Base-by-base conservation (phyloP, 805 yeast genomes). In the Candida railenensis region DNA sequence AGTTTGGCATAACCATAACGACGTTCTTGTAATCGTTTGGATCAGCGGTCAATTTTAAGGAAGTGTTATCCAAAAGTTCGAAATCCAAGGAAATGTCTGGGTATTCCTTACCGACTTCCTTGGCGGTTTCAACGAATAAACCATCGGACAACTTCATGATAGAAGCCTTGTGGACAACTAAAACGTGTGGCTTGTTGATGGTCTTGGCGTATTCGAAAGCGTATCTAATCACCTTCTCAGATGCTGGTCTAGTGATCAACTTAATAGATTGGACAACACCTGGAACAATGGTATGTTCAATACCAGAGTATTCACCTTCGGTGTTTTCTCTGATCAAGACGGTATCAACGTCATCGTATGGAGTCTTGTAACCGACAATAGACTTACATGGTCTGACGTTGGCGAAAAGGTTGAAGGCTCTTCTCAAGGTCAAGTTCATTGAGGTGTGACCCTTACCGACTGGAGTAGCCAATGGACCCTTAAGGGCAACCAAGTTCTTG, bases 141-240 rank as follows among this genome's bases (percentile, higher is more conserved):
- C 99, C 99, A 73, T 94, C 99, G 43, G 97, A 89, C 63, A 89
- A 82, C 80, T 92, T 94, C 96, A 91, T 94, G 74, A 94, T 92
- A 51, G 97, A 86, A 53, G 98, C 96, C 80, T 94, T 94, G 83
- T 94, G 99, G 55, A 94, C 99, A 54, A 92, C 97, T 46, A 88
- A 72, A 47, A 94, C 87, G 76, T 89, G 88, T 62, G 86, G 86
- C 81, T 88, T 89, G 73, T 82, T 83, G 69, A 87, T 83, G 54
- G 90, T 78, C 69, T 81, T 84, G 54, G 99, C 98, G 71, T 92
- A 89, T 79, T 94, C 97, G 67, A 88, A 94, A 50, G 97, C 99
- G 70, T 89, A 94, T 77, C 92, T 86, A 70, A 94, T 87, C 53
- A 91, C 97, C 71, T 95, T 89, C 75, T 90, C 96, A 49, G 96